Evolutionary conservation across 139 green algal genomes (phyloP), one percentile per base, ranked within the genome.

Genomic region (Picochlorum sp.): DNA sequence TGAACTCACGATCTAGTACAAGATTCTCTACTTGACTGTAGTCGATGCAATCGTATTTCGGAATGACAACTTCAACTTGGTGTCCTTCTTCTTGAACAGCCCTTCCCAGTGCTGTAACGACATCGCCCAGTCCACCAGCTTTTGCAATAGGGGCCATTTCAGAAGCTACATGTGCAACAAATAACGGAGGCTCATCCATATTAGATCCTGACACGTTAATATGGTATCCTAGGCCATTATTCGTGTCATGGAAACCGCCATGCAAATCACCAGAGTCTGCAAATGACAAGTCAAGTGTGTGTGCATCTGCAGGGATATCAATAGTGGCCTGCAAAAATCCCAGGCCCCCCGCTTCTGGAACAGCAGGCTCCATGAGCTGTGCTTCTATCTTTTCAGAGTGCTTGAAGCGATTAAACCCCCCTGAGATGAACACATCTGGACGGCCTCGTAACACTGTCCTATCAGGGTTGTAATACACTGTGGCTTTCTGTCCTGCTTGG

Each of bases 101-200:
- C 4, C 85, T 77, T 2, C 74, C 84, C 64, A 98, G 79, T 4
- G 81, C 80, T 6, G 92, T 96, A 26, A 97, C 92, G 38, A 98
- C 92, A 68, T 98, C 92, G 16, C 86, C 91, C 74, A 98, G 87
- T 37, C 92, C 92, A 15, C 92, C 92, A 38, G 95, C 70, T 87
- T 99, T 99, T 26, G 90, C 90, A 65, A 99, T 95, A 32, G 94
- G 94, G 41, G 94, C 94, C 94, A 98, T 98, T 80, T 99, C 93
- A 3, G 96, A 86, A 4, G 92, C 84, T 4, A 98, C 74, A 75
- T 99, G 94, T 10, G 90, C 79, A 4, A 98, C 69, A 63, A 81
- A 80, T 62, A 98, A 80, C 9, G 63, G 74, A 11, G n/a, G 69
- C 41, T 71, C 64, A 62, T 23, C n/a, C 3, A 5, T 24, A 47